Conservation (phyloP, 306 rosid genomes). For the Cucurbita argyrosperma region DNA sequence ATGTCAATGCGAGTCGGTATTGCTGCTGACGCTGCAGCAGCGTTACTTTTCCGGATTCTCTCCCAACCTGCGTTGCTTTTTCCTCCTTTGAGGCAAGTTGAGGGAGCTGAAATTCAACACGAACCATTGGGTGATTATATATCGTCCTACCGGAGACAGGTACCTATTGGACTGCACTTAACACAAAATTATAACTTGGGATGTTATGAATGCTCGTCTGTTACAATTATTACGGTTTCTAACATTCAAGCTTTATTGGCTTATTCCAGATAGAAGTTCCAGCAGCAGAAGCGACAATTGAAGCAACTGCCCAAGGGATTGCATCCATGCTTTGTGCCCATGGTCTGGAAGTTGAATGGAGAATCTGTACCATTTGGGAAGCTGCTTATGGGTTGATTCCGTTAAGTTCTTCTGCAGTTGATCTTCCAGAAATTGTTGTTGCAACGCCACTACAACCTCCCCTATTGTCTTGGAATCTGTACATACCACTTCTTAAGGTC, state of each 20-base stretch:
- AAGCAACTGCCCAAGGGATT: slow-evolving; percentile 98
- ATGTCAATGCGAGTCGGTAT: slow-evolving; percentile 98
- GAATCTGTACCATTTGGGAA: slow-evolving; percentile 99
- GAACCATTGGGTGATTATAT: slow-evolving; percentile 68
- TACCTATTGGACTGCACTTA: background rate
- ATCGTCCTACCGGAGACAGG: slow-evolving; percentile 88
- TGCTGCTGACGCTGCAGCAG: slow-evolving; percentile 98
- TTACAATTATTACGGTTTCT: background rate
- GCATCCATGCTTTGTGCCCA: slow-evolving; percentile 98
- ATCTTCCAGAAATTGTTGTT: slow-evolving; percentile 90
- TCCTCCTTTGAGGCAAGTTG: slow-evolving; percentile 90
- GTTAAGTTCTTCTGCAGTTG: slow-evolving; percentile 86
- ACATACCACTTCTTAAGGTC: slow-evolving; percentile 91
- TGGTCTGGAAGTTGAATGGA: slow-evolving; percentile 99
- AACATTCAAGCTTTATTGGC: background rate
- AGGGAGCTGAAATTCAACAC: slow-evolving; percentile 75
- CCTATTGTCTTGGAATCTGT: slow-evolving; percentile 80
- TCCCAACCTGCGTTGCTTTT: slow-evolving; percentile 96
- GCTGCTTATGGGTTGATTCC: slow-evolving; percentile 99
- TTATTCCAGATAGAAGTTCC: slow-evolving; percentile 74
- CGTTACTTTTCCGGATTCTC: slow-evolving; percentile 87
- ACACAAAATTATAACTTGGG: background rate
- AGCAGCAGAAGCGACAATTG: slow-evolving; percentile 89
- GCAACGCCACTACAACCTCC: slow-evolving; percentile 92
- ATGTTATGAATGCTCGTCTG: background rate